phyloP scores from a whole-genome alignment of 441 rosid species.

The Metrosideros polymorpha region DNA sequence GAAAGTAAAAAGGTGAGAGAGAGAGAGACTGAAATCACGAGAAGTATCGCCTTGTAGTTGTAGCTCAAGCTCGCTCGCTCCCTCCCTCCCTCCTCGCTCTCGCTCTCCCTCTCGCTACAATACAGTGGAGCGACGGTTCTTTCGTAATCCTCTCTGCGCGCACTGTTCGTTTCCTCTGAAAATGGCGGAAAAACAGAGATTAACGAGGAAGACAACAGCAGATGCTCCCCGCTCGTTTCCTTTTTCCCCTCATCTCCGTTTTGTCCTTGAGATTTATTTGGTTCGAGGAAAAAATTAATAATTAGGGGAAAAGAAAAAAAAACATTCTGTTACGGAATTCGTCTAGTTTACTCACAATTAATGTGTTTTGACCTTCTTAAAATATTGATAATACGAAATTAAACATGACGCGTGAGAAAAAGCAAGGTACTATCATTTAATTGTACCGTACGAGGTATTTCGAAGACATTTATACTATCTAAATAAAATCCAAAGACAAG shows the following conservation, averaged over 20 bases:
- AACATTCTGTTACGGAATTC: not conserved
- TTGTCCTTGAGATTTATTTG: not conserved
- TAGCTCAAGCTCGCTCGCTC: not conserved
- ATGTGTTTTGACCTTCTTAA: not conserved
- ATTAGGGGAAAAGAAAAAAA: not conserved
- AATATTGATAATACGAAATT: not conserved
- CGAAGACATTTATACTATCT: too few species aligned
- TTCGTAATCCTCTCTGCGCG: not conserved
- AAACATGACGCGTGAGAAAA: not conserved
- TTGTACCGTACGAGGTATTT: not conserved
- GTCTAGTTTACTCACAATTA: not conserved
- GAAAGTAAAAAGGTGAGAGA: slow-evolving; percentile 6
- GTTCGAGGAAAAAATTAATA: not conserved
- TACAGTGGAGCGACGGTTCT: not conserved
- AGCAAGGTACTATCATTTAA: not conserved
- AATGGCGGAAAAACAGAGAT: not conserved
- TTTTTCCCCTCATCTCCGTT: not conserved
- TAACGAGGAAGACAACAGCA: not conserved
- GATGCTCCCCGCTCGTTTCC: not conserved
- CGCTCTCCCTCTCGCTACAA: not conserved
- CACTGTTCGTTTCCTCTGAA: not conserved
- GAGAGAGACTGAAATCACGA: slow-evolving; percentile 26
- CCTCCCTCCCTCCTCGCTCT: not conserved
- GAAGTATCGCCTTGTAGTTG: slow-evolving; percentile 10
- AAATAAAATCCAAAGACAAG: not conserved